phyloP scores from a whole-genome alignment of 177 flowering plant species.

The Vitis hybrid region DNA sequence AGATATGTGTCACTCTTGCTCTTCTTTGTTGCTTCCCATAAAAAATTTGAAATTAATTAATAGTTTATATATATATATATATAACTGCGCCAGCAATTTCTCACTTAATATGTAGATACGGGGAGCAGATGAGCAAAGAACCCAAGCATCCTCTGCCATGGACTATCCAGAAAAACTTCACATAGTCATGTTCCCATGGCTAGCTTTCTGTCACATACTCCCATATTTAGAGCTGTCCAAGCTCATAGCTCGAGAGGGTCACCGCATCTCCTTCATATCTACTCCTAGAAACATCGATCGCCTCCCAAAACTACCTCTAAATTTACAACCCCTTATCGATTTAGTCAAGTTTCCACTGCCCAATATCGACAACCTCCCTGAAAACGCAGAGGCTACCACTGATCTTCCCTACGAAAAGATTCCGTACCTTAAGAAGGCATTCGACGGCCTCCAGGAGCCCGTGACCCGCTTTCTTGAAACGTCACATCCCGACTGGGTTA shows the following conservation, averaged over 20 bases:
- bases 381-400: constrained; percentile 19
- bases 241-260: constrained; percentile 16
- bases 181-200: constrained; percentile 4
- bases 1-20: too few relatives aligned
- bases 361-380: constrained; percentile 1
- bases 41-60: too few relatives aligned
- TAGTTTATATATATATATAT: too few relatives aligned
- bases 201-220: too few relatives aligned
- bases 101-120: too few relatives aligned
- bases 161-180: constrained; percentile 3
- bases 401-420: constrained; percentile 2
- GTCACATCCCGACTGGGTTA: neutral
- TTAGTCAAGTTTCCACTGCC: constrained; percentile 13
- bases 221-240: constrained; percentile 13
- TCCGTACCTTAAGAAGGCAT: constrained; percentile 8
- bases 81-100: too few relatives aligned
- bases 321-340: neutral
- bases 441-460: constrained; percentile 5
- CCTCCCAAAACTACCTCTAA: neutral
- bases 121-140: too few relatives aligned
- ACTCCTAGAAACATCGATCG: too few relatives aligned
- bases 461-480: neutral
- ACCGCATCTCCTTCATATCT: constrained; percentile 7
- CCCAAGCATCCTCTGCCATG: neutral
- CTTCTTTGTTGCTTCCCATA: too few relatives aligned